Conservation (phyloP, 2,329 filamentous ascomycete species). For the Claviceps spartinae region DNA sequence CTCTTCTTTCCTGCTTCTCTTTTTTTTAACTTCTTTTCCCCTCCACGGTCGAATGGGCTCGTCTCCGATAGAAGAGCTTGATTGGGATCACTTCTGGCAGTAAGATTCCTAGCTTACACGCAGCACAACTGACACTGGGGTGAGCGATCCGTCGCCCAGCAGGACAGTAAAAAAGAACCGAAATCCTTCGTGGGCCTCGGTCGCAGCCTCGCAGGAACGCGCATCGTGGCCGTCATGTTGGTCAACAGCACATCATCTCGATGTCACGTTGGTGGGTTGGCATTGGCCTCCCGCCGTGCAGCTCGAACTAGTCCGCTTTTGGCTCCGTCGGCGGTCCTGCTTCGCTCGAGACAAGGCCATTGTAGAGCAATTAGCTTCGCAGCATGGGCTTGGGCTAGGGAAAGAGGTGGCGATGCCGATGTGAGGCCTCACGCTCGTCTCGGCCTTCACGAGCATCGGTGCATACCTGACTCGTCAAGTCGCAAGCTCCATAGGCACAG, state of each 20-base stretch:
- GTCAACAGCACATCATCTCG: neutral
- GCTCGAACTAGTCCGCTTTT: slow-evolving; percentile 1
- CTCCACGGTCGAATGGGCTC: neutral
- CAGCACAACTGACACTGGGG: neutral
- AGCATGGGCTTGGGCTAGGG: slow-evolving; percentile 31
- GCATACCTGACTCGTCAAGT: slow-evolving; percentile 30
- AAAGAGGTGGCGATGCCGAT: slow-evolving; percentile 21
- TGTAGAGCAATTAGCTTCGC: slow-evolving; percentile 35
- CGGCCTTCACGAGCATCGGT: slow-evolving; percentile 33
- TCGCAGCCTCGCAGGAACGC: neutral
- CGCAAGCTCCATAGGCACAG: slow-evolving; percentile 34
- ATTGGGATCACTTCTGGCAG: neutral
- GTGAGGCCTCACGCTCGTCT: slow-evolving; percentile 29
- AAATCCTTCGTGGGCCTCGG: neutral
- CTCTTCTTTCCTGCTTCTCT: neutral
- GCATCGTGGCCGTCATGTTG: slow-evolving; percentile 1
- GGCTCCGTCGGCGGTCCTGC: neutral
- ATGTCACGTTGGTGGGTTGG: neutral
- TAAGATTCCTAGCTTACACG: neutral
- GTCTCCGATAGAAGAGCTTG: neutral
- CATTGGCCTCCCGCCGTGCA: slow-evolving; percentile 1
- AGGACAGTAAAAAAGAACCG: neutral
- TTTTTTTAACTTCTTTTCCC: neutral
- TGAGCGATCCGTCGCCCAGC: neutral
- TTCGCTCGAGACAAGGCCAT: slow-evolving; percentile 9